Evolutionary conservation across 306 rosid species (phyloP).

Genomic region (Pyrus betulifolia): DNA sequence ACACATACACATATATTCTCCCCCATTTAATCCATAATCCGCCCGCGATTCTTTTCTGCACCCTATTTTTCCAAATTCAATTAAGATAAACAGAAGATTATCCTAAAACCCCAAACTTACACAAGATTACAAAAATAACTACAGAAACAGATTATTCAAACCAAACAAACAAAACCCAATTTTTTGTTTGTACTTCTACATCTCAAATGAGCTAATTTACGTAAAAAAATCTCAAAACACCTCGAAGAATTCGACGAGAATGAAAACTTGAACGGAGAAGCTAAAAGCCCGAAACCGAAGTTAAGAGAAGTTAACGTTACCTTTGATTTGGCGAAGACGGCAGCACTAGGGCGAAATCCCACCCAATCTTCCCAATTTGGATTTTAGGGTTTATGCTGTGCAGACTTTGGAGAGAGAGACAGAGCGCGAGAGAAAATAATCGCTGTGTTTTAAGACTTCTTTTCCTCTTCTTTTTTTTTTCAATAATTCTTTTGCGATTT

Average conservation of each 20-base stretch:
- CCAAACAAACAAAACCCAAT: neutral
- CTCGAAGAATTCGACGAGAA: neutral
- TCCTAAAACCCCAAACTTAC: neutral
- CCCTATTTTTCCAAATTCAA: neutral
- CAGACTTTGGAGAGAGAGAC: neutral
- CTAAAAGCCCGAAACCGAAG: neutral
- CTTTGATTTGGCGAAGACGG: neutral
- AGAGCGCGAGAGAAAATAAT: neutral
- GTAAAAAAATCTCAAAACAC: neutral
- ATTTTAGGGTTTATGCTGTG: constrained; percentile 12
- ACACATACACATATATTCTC: neutral
- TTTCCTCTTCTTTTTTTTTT: neutral
- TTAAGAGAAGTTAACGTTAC: neutral
- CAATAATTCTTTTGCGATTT: neutral
- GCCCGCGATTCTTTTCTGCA: neutral
- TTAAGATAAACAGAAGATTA: neutral
- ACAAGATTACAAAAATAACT: neutral
- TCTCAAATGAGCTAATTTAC: neutral
- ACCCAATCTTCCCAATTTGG: constrained; percentile 2
- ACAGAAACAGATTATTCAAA: neutral
- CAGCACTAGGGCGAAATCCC: neutral
- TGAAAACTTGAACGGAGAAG: neutral
- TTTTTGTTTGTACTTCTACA: neutral
- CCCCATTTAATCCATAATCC: neutral
- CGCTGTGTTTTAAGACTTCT: neutral